These are phyloP conservation scores for Penicillium robsamsonii DNA, from an alignment of 495 filamentous ascomycete genomes.

Conservation along the genomic window DNA sequence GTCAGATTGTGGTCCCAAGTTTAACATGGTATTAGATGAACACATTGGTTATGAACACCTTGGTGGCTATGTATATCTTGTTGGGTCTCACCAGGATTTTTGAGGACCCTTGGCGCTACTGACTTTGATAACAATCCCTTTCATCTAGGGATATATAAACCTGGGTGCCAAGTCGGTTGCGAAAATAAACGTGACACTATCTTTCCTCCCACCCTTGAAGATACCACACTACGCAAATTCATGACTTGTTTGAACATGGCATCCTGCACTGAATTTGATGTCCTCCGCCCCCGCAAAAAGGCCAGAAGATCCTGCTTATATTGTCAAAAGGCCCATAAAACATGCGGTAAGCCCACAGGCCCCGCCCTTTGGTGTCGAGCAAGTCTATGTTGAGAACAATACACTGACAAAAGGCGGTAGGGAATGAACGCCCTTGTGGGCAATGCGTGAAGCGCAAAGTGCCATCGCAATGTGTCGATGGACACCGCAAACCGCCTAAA, in stretches of 20 bases:
- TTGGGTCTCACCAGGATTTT: too few species aligned
- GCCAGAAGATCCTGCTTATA: slow-evolving; percentile 12
- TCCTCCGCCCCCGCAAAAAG: background rate
- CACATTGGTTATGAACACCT: background rate
- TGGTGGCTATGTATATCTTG: background rate
- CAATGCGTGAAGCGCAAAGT: slow-evolving; percentile 10
- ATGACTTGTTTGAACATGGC: background rate
- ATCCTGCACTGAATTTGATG: background rate
- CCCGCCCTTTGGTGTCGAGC: background rate
- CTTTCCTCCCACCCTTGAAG: background rate
- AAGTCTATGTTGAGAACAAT: background rate
- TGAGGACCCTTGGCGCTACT: background rate
- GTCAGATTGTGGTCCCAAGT: background rate
- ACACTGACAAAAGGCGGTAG: background rate
- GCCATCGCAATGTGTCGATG: slow-evolving; percentile 12
- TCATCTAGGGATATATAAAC: background rate
- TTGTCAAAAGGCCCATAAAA: slow-evolving; percentile 14
- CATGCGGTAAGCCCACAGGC: slow-evolving; percentile 7
- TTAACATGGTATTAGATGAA: background rate
- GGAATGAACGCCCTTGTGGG: slow-evolving; percentile 16
- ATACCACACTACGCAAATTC: background rate
- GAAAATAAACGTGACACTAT: background rate
- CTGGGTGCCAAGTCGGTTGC: background rate
- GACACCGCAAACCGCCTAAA: slow-evolving; percentile 15
- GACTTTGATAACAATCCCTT: background rate